Evolutionary conservation across 2,329 filamentous ascomycete genomes (phyloP).

Genomic region (Bipolaris bicolor): DNA sequence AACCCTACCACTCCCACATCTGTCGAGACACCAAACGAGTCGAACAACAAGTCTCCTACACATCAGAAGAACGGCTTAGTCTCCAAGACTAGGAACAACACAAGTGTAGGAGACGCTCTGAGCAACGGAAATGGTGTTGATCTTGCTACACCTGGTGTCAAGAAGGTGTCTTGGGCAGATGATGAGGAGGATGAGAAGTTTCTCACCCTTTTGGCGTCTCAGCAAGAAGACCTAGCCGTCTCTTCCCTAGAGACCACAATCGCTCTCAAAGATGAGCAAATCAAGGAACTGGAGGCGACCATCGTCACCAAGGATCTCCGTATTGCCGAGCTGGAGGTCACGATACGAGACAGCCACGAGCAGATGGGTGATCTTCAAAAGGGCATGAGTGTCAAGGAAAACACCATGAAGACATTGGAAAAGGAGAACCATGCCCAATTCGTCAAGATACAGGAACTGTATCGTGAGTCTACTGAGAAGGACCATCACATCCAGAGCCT

Average conservation of each 20-base stretch:
- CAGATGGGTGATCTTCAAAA: slow-evolving; percentile 13
- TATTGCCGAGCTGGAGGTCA: slow-evolving; percentile 19
- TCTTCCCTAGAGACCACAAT: slow-evolving; percentile 4
- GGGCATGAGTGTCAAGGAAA: not conserved
- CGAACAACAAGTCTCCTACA: not conserved
- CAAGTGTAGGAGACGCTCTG: not conserved
- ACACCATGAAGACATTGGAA: slow-evolving; percentile 10
- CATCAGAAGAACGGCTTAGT: slow-evolving; percentile 11
- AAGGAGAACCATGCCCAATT: slow-evolving; percentile 9
- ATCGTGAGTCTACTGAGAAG: slow-evolving; percentile 24
- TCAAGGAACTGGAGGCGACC: slow-evolving; percentile 20
- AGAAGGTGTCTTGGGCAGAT: slow-evolving; percentile 26
- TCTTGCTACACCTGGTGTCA: not conserved
- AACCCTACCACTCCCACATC: not conserved
- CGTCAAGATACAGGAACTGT: slow-evolving; percentile 22
- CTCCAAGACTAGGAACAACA: slow-evolving; percentile 11
- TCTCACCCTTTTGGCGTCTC: slow-evolving; percentile 6
- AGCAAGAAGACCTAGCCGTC: not conserved
- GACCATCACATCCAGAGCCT: slow-evolving; percentile 20
- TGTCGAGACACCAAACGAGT: slow-evolving; percentile 2
- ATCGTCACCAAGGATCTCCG: slow-evolving; percentile 13
- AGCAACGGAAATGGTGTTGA: not conserved
- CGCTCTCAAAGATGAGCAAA: slow-evolving; percentile 11
- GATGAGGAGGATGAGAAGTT: slow-evolving; percentile 29
- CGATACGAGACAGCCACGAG: slow-evolving; percentile 8